Evolutionary conservation across 2,329 filamentous ascomycete species (phyloP).

Genomic region (Penicillium sclerotigenum): DNA sequence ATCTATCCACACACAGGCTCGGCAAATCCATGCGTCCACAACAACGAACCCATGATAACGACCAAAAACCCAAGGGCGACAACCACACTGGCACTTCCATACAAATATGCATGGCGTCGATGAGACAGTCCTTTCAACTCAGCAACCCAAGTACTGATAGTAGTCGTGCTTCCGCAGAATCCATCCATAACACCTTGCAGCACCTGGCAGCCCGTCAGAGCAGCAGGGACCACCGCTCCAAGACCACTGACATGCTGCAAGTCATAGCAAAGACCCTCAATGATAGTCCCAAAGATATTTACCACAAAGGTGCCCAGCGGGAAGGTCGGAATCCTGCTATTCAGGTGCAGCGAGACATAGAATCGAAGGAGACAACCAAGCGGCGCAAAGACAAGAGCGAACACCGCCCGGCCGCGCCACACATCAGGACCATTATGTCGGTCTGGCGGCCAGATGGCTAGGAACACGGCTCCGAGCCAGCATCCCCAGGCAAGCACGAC

Average conservation of each 20-base stretch:
- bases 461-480: constrained; percentile 74
- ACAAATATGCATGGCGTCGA: constrained; percentile 59
- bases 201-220: constrained; percentile 60
- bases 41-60: constrained; percentile 55
- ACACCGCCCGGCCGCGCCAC: constrained; percentile 74
- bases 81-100: constrained; percentile 49
- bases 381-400: constrained; percentile 79
- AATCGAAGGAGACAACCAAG: constrained; percentile 73
- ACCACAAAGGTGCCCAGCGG: constrained; percentile 82
- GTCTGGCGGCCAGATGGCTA: constrained; percentile 69
- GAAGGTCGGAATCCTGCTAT: constrained; percentile 63
- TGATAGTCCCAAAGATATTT: constrained; percentile 72
- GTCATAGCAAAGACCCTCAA: constrained; percentile 75
- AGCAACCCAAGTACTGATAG: constrained; percentile 64
- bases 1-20: constrained; percentile 31
- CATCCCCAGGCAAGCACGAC: constrained; percentile 66
- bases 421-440: constrained; percentile 43
- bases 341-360: constrained; percentile 69
- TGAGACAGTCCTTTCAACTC: constrained; percentile 56
- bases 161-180: constrained; percentile 65
- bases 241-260: constrained; percentile 62
- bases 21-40: constrained; percentile 49
- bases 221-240: constrained; percentile 40
- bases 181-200: constrained; percentile 65
- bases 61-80: constrained; percentile 50